Conservation (phyloP, 73 alveolate species). For the Tetrahymena thermophila region DNA sequence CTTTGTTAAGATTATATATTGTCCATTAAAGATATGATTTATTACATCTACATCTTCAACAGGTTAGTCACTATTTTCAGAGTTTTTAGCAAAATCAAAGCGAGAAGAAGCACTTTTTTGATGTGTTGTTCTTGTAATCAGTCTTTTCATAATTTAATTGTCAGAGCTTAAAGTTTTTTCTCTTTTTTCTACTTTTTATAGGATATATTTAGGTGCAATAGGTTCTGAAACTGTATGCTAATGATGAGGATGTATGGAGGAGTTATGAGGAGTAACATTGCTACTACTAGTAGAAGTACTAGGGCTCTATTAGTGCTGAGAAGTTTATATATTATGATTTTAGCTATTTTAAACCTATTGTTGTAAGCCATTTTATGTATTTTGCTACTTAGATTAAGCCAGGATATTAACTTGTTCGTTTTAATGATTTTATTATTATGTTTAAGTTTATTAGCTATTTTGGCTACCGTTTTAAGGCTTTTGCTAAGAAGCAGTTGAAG, state of each 20-base stretch:
- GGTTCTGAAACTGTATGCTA: not conserved
- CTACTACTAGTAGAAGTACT: not conserved
- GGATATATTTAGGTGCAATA: not conserved
- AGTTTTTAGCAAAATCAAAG: not conserved
- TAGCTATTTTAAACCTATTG: not conserved
- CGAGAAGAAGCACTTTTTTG: not conserved
- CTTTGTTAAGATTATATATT: not conserved
- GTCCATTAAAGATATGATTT: not conserved
- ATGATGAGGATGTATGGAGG: not conserved
- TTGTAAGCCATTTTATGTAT: not conserved
- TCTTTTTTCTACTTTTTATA: not conserved
- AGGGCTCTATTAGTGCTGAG: not conserved
- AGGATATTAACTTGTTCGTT: not conserved
- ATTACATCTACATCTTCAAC: not conserved
- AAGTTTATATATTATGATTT: not conserved
- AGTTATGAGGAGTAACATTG: not conserved
- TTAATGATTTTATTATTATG: not conserved
- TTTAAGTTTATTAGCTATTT: not conserved
- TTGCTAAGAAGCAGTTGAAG: not conserved
- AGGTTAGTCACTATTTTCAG: not conserved
- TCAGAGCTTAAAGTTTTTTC: not conserved
- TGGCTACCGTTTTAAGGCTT: not conserved
- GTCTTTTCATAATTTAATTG: not conserved
- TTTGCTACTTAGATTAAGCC: not conserved
- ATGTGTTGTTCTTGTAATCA: not conserved